Evolutionary conservation across 176 grass and related monocot genomes (phyloP), one percentile per base, ranked within the genome.

Genomic region (Avena atlantica): DNA sequence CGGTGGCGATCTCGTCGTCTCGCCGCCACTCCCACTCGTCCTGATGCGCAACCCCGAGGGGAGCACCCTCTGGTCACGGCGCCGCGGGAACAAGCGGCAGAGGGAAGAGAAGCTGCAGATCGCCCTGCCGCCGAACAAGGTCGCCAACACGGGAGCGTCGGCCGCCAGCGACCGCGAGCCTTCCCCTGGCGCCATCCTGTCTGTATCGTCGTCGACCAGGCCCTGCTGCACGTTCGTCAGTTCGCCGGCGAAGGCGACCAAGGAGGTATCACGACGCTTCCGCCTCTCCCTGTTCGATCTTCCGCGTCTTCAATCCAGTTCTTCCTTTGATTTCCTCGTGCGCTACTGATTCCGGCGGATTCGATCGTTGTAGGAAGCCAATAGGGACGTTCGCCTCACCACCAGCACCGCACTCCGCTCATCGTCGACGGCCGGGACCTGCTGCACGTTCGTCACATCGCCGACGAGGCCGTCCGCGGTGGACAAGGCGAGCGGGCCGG

Each of bases 161-260:
- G 59, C 60, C 45, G 51, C 29, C 59, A 59, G 45, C 45, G 59
- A 77, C 2, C 31, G 31, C 31, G 31, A 31, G 45, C 4, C 72
- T 49, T 12, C 83, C 83, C 74, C 7, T 40, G 13, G 24, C 58
- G 19, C 47, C 47, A 17, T 19, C 27, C 47, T 11, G 29, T 42
- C 59, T 42, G 8, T 11, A 31, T 31, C 31, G 83, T 52, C 19
- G 71, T 37, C 59, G 58, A n/a, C 44, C 71, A 66, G 3, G 31
- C 45, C 59, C 19, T 66, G 72, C 72, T 85, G 83, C 45, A 11
- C 58, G 25, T 66, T 77, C 59, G 12, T 85, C 59, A 40, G 31
- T 12, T 77, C 72, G 59, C 47, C 73, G 47, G 72, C 59, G 73
- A 77, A 66, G 73, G 73, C 23, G 59, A 66, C 5, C 83, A 78